Conservation (phyloP, 495 filamentous ascomycete genomes). For the Immersiella caudata region DNA sequence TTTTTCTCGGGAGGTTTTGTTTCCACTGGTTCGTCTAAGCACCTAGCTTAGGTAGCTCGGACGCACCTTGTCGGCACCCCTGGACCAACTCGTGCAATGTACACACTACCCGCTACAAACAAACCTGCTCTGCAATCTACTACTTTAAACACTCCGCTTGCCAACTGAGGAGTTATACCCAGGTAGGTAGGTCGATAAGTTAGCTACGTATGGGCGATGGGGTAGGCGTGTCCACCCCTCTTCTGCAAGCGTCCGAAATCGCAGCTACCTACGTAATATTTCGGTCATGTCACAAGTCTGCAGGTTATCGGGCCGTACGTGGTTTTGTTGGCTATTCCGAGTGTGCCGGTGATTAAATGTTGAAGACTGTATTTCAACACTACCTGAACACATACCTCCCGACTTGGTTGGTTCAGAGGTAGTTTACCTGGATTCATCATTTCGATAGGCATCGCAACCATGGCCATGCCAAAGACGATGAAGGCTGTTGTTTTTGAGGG, state of each 20-base stretch:
- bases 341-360: too few relatives aligned
- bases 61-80: too few relatives aligned
- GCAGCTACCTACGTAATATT: background rate
- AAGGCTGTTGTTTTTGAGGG: constrained; percentile 74
- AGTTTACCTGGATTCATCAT: too few relatives aligned
- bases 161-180: background rate
- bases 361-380: too few relatives aligned
- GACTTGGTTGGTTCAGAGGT: too few relatives aligned
- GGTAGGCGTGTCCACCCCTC: background rate
- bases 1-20: background rate
- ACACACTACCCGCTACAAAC: too few relatives aligned
- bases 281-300: background rate
- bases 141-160: too few relatives aligned
- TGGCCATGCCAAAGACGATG: constrained; percentile 50
- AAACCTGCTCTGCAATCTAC: too few relatives aligned
- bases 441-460: too few relatives aligned
- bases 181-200: background rate
- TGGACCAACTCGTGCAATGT: too few relatives aligned
- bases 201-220: background rate
- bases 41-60: background rate
- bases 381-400: too few relatives aligned
- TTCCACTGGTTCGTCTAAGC: background rate
- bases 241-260: background rate
- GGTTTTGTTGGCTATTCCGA: too few relatives aligned
- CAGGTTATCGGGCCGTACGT: background rate